phyloP scores from a whole-genome alignment of 1,284 basidiomycete species.

The Marasmius tenuissimus region DNA sequence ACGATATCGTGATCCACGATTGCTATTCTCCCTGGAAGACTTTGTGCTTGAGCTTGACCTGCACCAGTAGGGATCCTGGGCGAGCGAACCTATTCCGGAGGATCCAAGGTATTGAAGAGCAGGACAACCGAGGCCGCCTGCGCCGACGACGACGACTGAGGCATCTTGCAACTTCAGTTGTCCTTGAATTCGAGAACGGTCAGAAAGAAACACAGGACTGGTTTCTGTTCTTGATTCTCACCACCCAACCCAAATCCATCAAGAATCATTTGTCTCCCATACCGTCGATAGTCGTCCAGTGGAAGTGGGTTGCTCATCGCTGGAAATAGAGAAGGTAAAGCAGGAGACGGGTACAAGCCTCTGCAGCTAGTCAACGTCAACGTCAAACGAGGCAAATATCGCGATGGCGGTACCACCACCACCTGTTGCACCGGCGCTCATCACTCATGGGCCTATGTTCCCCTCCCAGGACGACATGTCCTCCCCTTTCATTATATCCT shows the following conservation, averaged over 20 bases:
- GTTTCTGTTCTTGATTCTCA: slow-evolving; percentile 24
- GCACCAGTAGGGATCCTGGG: not conserved
- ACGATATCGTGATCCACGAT: slow-evolving; percentile 93
- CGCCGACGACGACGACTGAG: slow-evolving; percentile 87
- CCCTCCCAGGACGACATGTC: slow-evolving; percentile 13
- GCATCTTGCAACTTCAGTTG: slow-evolving; percentile 81
- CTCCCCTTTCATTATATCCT: slow-evolving; percentile 15
- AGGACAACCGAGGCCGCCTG: slow-evolving; percentile 96
- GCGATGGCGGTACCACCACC: not conserved
- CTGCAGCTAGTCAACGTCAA: too few relatives aligned
- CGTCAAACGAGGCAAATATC: too few relatives aligned
- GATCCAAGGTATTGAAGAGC: slow-evolving; percentile 92
- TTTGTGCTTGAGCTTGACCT: slow-evolving; percentile 2
- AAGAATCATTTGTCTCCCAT: slow-evolving; percentile 97
- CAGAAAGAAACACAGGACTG: too few relatives aligned
- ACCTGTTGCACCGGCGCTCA: slow-evolving; percentile 2
- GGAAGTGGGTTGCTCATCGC: slow-evolving; percentile 27
- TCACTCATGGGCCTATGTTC: slow-evolving; percentile 6
- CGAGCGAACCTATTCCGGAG: slow-evolving; percentile 80
- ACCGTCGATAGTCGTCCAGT: slow-evolving; percentile 81
- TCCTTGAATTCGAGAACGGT: slow-evolving; percentile 43
- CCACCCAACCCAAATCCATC: slow-evolving; percentile 86
- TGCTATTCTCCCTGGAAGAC: slow-evolving; percentile 67
- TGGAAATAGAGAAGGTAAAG: not conserved
- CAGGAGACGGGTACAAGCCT: not conserved